Percentiles rank a stretch among this genome's conserved stretches.
Evolutionary conservation across 2,329 filamentous ascomycete genomes (phyloP).

Genomic region (Penicillium hesseltinei): DNA sequence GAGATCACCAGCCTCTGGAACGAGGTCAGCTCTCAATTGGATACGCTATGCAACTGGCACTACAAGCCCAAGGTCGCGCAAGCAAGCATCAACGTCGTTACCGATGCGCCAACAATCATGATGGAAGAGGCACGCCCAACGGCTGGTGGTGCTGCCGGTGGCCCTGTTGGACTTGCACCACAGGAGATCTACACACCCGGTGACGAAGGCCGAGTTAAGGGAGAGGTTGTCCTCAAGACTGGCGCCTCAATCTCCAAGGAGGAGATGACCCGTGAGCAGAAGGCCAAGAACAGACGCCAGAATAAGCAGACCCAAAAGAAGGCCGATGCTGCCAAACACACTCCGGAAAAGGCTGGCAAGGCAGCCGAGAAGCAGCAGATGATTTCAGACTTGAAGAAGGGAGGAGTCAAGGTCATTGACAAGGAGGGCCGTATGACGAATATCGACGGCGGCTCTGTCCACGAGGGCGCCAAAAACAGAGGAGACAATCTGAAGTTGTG

Average conservation of each 20-base stretch:
- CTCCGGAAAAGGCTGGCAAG: constrained; percentile 47
- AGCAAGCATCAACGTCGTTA: constrained; percentile 78
- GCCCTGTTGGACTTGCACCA: constrained; percentile 73
- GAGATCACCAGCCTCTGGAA: constrained; percentile 84
- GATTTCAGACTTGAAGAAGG: constrained; percentile 71
- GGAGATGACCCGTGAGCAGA: constrained; percentile 87
- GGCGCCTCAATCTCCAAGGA: constrained; percentile 76
- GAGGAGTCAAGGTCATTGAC: constrained; percentile 87
- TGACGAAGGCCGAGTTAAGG: constrained; percentile 59
- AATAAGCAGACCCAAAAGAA: constrained; percentile 82
- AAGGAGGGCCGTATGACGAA: constrained; percentile 83
- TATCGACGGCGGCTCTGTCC: constrained; percentile 75
- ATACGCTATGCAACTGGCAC: constrained; percentile 88
- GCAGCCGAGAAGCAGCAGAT: constrained; percentile 53
- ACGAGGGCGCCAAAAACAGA: constrained; percentile 23
- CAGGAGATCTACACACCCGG: constrained; percentile 91
- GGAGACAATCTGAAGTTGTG: constrained; percentile 39
- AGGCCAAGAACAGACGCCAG: constrained; percentile 69
- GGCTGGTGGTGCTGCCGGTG: constrained; percentile 63
- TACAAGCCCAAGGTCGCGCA: constrained; percentile 87
- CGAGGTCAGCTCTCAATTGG: constrained; percentile 74
- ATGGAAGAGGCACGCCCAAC: constrained; percentile 96
- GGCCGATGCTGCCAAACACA: constrained; percentile 51
- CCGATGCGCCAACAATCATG: constrained; percentile 83
- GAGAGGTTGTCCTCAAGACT: constrained; percentile 74